These are phyloP conservation scores for Tagetes patula DNA, from an alignment of 129 eudicot genomes.

Conservation along the genomic window DNA sequence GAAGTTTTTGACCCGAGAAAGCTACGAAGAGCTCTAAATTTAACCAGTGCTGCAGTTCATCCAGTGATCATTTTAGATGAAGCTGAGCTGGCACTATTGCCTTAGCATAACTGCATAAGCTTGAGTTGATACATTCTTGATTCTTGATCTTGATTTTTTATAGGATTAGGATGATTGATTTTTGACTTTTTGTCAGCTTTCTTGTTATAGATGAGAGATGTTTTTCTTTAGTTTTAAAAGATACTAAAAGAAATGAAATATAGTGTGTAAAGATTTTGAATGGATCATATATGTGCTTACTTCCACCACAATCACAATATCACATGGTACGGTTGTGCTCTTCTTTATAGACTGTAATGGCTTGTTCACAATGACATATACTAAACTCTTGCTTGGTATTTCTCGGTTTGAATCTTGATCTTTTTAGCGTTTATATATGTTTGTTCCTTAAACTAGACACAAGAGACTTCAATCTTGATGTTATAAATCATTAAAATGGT, in stretches of 20 bases:
- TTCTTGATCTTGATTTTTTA: constrained; percentile 36
- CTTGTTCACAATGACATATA: too few relatives aligned
- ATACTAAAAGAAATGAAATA: neutral
- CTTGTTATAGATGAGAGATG: constrained; percentile 26
- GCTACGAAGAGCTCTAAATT: constrained; percentile 71
- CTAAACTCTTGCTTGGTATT: too few relatives aligned
- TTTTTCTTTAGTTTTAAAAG: neutral
- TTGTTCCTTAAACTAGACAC: too few relatives aligned
- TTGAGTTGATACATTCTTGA: constrained; percentile 15
- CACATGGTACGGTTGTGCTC: too few relatives aligned
- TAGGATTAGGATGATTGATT: constrained; percentile 28
- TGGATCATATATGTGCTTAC: constrained; percentile 1
- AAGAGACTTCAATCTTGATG: too few relatives aligned
- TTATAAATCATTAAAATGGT: too few relatives aligned
- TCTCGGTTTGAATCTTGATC: too few relatives aligned
- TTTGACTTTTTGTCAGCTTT: constrained; percentile 22
- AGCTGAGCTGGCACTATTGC: constrained; percentile 31
- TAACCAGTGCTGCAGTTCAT: constrained; percentile 79
- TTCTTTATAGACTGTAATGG: too few relatives aligned
- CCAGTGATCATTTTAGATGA: constrained; percentile 64
- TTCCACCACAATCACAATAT: too few relatives aligned
- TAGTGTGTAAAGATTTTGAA: constrained; percentile 30
- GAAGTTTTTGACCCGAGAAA: constrained; percentile 82
- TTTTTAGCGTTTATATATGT: too few relatives aligned
- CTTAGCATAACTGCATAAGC: constrained; percentile 6